Conservation (phyloP, 2,329 filamentous ascomycete genomes). For the Apiospora marii region DNA sequence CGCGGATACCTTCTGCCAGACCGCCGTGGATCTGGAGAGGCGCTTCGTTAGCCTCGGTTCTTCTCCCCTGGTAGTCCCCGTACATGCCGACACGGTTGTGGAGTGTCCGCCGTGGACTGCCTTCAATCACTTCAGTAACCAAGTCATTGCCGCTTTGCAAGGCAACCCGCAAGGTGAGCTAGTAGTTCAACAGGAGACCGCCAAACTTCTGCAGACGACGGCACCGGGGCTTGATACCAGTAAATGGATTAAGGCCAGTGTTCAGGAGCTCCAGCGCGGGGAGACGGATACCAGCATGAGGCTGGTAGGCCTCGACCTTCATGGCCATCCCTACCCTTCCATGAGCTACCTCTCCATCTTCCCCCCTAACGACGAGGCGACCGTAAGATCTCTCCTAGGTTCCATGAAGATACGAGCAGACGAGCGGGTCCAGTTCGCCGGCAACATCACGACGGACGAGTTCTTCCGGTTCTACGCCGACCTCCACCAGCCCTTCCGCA, state of each 20-base stretch:
- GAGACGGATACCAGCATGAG: slow-evolving; percentile 2
- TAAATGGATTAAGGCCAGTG: not conserved
- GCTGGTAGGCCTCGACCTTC: not conserved
- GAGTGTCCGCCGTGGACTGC: slow-evolving; percentile 22
- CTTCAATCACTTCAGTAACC: slow-evolving; percentile 10
- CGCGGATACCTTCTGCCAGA: slow-evolving; percentile 21
- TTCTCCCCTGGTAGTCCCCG: not conserved
- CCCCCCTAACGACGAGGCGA: slow-evolving; percentile 1
- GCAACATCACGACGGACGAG: slow-evolving; percentile 8
- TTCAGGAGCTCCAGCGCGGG: not conserved
- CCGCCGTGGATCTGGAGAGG: slow-evolving; percentile 15
- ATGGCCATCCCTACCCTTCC: not conserved
- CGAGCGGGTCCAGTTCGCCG: slow-evolving; percentile 3
- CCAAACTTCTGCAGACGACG: not conserved
- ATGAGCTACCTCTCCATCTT: slow-evolving; percentile 17
- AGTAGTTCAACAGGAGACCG: not conserved
- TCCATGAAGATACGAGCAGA: slow-evolving; percentile 5
- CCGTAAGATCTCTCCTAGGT: not conserved
- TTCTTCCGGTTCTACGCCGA: slow-evolving; percentile 20
- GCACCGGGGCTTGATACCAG: slow-evolving; percentile 2
- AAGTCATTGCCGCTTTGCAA: slow-evolving; percentile 15
- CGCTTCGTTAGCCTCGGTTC: not conserved
- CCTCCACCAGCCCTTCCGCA: slow-evolving; percentile 13
- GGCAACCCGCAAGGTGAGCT: not conserved
- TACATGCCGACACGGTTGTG: slow-evolving; percentile 4